Percentiles rank a stretch among this genome's conserved stretches.
Evolutionary conservation across 257 asterid genomes (phyloP).

Genomic region (Nyctanthes arbortristis): DNA sequence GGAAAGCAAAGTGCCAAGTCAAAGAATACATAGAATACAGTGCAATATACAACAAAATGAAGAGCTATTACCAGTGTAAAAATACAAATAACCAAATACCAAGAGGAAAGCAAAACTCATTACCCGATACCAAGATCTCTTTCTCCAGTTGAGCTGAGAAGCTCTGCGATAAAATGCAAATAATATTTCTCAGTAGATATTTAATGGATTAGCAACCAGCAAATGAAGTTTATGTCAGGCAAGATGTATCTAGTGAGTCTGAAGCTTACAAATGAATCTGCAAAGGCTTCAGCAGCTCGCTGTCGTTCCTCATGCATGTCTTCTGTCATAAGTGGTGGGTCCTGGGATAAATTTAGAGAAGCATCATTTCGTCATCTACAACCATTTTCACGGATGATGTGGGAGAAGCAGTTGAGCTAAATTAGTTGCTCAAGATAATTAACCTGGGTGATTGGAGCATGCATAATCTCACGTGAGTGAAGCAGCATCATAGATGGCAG

Average conservation of each 20-base stretch:
- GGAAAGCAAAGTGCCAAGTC: slow-evolving; percentile 3
- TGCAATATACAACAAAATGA: background rate
- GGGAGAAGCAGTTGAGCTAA: too few relatives aligned
- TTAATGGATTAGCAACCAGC: slow-evolving; percentile 13
- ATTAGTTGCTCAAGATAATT: slow-evolving; percentile 29
- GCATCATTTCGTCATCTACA: slow-evolving; percentile 11
- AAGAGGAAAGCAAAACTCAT: slow-evolving; percentile 22
- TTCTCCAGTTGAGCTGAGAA: slow-evolving; percentile 91
- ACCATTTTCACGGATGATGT: slow-evolving; percentile 11
- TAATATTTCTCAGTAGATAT: slow-evolving; percentile 13
- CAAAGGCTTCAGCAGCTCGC: slow-evolving; percentile 79
- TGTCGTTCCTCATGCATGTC: slow-evolving; percentile 96
- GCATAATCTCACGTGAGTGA: slow-evolving; percentile 62
- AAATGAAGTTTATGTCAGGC: slow-evolving; percentile 1
- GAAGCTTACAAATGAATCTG: slow-evolving; percentile 69
- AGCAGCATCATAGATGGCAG: slow-evolving; percentile 74
- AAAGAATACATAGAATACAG: background rate
- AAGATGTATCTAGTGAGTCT: slow-evolving; percentile 1
- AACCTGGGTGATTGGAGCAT: slow-evolving; percentile 86
- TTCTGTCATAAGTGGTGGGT: slow-evolving; percentile 94
- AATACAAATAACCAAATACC: slow-evolving; percentile 15
- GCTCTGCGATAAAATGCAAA: slow-evolving; percentile 47
- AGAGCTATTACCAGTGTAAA: background rate
- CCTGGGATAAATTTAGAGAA: slow-evolving; percentile 42
- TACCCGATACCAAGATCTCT: slow-evolving; percentile 89